Base-by-base conservation (phyloP, 805 yeast genomes). In the Suhomyces xylopsoci region DNA sequence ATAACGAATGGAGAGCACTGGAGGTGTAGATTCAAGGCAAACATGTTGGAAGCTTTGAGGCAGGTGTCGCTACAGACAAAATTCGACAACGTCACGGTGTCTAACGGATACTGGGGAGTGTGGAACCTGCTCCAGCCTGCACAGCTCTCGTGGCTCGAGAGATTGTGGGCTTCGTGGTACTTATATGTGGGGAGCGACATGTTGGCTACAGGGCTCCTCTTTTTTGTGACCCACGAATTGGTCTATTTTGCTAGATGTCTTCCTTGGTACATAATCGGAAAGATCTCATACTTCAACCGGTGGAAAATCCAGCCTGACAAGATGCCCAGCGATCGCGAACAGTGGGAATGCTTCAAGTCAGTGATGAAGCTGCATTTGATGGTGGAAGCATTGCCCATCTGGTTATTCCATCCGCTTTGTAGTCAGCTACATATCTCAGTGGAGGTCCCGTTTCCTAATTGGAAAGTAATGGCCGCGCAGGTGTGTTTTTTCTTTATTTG, bases 331-430 rank as follows among this genome's bases (percentile, higher is more conserved):
- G 76, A 76, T 54, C 73, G 76, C 58, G 86, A 81, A 62, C 86
- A 81, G 61, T 81, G 84, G 84, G 86, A 81, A 60, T 81, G 85
- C 60, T 63, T 81, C 52, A 81, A 81, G 61, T 70, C 82, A n/a
- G 85, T 81, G 17, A 66, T 81, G 47, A 79, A 74, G 52, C 79
- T 82, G 14, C 86, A 81, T 58, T 78, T 81, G 56, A 58, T 81
- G 57, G 85, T 81, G 28, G 86, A 81, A 63, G 85, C 81, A 0
- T 71, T 81, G 51, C 86, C 86, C 45, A 81, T 81, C 54, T 81
- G 86, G 86, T 74, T 81, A 20, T 81, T 81, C 73, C 86, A 81
- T 59, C 86, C 86, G 19, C 58, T 81, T 58, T 78, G 83, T 59
- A 66, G 74, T 55, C 68, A 66, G 24, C 64, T 81, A 51, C 81